A percentile compares a stretch with the other conserved stretches of the same genome.
Conservation (phyloP, 345 rosid species). For the Draba incana region DNA sequence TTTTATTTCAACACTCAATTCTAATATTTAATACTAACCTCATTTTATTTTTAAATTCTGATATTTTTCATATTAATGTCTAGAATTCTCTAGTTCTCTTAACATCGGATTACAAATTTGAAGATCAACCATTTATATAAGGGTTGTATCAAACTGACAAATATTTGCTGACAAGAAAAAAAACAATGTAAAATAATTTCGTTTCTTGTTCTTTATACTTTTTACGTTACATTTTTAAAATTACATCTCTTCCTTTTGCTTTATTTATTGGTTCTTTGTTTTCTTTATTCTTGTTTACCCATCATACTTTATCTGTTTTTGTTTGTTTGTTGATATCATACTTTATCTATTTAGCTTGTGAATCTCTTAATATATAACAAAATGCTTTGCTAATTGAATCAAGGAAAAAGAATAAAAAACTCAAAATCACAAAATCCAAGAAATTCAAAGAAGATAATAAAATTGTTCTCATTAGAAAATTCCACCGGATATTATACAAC, state of each 20-base stretch:
- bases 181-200: neutral
- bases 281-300: slow-evolving; percentile 27
- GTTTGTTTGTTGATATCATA: slow-evolving; percentile 14
- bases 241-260: slow-evolving; percentile 17
- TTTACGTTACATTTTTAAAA: neutral
- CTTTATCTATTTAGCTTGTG: slow-evolving; percentile 27
- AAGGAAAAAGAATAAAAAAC: neutral
- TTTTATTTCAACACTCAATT: neutral
- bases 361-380: slow-evolving; percentile 6
- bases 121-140: neutral
- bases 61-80: neutral
- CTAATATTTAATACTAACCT: neutral
- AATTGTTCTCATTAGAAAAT: slow-evolving; percentile 1
- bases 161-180: slow-evolving; percentile 13
- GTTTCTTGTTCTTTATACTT: neutral
- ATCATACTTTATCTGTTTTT: neutral
- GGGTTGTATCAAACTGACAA: neutral
- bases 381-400: neutral
- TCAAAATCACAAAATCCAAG: slow-evolving; percentile 7
- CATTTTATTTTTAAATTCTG: neutral
- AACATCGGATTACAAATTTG: neutral
- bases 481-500: slow-evolving; percentile 20
- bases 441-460: slow-evolving; percentile 19
- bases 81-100: neutral
- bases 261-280: slow-evolving; percentile 28